Evolutionary conservation across 2,329 filamentous ascomycete species (phyloP), one percentile per base, ranked within the genome.

Genomic region (Xylaria sp.): DNA sequence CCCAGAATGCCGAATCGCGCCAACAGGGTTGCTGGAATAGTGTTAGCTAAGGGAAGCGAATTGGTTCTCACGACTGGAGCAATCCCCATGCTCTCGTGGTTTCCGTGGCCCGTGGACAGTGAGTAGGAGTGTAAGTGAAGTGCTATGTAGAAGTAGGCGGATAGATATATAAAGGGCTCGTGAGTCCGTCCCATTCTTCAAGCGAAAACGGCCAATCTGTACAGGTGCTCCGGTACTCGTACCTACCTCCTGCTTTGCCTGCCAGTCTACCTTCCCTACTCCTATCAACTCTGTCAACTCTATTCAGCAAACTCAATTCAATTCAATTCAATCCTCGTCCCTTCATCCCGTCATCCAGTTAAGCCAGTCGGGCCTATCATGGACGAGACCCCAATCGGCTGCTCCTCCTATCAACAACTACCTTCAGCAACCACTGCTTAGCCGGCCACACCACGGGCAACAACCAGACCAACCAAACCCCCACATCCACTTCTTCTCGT

Each of bases 81-180:
- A 25, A 48, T 59, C 33, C 18, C 46, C 39, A 56, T 64, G 58
- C 39, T 43, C 52, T 58, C 36, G 25, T 56, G 25, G 31, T 39
- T 51, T 46, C 56, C 48, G 54, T 55, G 48, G 62, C 39, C 39
- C 31, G 28, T 62, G 52, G 56, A 43, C 49, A 28, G 41, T 7
- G 18, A 46, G 41, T 18, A 43, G 33, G 7, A 36, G 33, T 36
- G 33, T 36, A 36, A 36, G 33, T 36, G 33, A 36, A 36, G 33
- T 36, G 10, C 33, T 10, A 36, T 9, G 6, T 36, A 36, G 7
- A 18, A 46, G 41, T 46, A 18, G 41, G 41, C 18, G 7, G 15
- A 12, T 36, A 62, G 18, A 43, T 67, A 67, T 71, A 71, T 71
- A 71, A 71, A 69, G 59, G 41, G 56, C 60, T 69, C 52, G 52